phyloP scores from a whole-genome alignment of 2,329 filamentous ascomycete species.

The Arthroderma sp. region DNA sequence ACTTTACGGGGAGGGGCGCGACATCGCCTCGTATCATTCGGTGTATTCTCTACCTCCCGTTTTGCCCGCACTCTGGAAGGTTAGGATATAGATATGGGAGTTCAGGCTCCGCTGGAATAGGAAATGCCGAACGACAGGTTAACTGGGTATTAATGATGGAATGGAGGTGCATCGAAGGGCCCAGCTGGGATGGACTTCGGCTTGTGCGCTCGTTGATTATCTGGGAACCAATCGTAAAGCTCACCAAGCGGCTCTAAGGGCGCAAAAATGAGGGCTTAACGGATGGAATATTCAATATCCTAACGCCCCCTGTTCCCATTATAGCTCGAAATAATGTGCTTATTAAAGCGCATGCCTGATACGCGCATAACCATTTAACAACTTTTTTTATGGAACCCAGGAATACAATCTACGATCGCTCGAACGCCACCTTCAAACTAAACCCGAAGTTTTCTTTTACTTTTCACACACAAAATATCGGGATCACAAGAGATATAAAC shows the following conservation, averaged over 20 bases:
- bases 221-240: not conserved
- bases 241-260: not conserved
- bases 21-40: not conserved
- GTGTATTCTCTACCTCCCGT: not conserved
- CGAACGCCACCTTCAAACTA: not conserved
- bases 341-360: not conserved
- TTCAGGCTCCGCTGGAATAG: not conserved
- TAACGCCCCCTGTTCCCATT: not conserved
- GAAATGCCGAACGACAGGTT: not conserved
- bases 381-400: not conserved
- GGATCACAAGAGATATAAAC: not conserved
- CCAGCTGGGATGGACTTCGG: not conserved
- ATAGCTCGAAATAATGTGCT: too few relatives aligned
- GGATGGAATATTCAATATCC: not conserved
- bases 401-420: not conserved
- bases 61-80: not conserved
- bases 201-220: not conserved
- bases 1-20: not conserved
- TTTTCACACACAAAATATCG: not conserved
- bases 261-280: not conserved
- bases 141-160: not conserved
- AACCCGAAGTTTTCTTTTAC: not conserved
- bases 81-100: too few relatives aligned
- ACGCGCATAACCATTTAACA: not conserved
- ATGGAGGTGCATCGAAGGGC: not conserved